Evolutionary conservation across 495 filamentous ascomycete genomes (phyloP).

Genomic region (Penicillium subrubescens): DNA sequence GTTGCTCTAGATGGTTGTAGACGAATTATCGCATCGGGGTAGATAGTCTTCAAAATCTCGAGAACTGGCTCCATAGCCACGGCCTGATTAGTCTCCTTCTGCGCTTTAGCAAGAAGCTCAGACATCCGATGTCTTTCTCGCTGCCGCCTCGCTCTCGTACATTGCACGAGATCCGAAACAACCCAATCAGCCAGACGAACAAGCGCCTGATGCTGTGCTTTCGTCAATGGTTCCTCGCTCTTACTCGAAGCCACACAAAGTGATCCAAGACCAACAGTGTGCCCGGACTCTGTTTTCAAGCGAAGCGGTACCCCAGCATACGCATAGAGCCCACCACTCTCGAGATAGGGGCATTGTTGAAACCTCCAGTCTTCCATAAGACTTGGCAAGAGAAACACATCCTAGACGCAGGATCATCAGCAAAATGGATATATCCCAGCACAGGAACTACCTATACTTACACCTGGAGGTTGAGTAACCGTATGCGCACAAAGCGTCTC

Average conservation of each 20-base stretch:
- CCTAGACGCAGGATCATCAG: slow-evolving; percentile 12
- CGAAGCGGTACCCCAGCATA: slow-evolving; percentile 24
- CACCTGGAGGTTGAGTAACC: slow-evolving; percentile 19
- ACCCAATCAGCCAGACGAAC: slow-evolving; percentile 22
- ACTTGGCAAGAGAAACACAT: slow-evolving; percentile 15
- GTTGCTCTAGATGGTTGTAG: slow-evolving; percentile 8
- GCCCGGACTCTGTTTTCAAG: slow-evolving; percentile 14
- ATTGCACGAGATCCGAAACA: slow-evolving; percentile 21
- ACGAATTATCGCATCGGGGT: slow-evolving; percentile 11
- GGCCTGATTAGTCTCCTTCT: background rate
- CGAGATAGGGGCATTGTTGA: slow-evolving; percentile 15
- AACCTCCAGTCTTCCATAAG: slow-evolving; percentile 26
- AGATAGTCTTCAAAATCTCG: background rate
- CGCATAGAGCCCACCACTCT: slow-evolving; percentile 11
- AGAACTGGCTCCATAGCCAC: slow-evolving; percentile 4
- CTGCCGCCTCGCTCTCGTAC: slow-evolving; percentile 15
- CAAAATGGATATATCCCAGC: background rate
- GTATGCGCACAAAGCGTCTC: slow-evolving; percentile 24
- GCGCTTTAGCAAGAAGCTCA: slow-evolving; percentile 11
- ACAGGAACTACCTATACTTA: slow-evolving; percentile 8
- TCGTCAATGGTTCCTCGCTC: slow-evolving; percentile 15
- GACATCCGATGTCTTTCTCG: slow-evolving; percentile 16
- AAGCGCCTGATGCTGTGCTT: slow-evolving; percentile 17
- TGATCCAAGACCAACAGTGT: slow-evolving; percentile 20
- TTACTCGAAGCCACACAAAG: slow-evolving; percentile 19